These are phyloP conservation scores for Pseudocercospora eumusae DNA, from an alignment of 2,329 filamentous ascomycete species.

Conservation along the genomic window DNA sequence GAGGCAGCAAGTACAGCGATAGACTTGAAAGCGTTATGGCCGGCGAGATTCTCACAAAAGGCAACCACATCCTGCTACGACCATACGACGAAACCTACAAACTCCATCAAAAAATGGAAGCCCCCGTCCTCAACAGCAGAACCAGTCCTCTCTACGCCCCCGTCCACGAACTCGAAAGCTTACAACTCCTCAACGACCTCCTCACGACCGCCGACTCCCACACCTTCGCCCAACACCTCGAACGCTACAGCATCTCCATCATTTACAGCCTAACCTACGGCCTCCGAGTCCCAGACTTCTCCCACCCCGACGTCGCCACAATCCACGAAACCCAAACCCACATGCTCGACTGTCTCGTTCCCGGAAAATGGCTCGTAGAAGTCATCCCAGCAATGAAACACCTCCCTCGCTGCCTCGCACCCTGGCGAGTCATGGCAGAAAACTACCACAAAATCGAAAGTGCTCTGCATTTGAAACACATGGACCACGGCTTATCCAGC, in stretches of 20 bases:
- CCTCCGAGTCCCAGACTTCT: neutral
- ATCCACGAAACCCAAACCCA: neutral
- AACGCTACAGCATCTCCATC: neutral
- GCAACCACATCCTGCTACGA: neutral
- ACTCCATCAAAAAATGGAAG: neutral
- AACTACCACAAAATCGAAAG: neutral
- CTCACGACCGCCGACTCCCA: neutral
- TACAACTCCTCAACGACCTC: neutral
- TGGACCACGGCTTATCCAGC: neutral
- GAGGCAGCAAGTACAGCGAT: neutral
- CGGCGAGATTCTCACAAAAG: neutral
- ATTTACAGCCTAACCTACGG: neutral
- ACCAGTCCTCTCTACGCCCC: neutral
- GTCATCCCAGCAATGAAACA: neutral
- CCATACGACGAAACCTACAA: neutral
- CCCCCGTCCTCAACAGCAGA: neutral
- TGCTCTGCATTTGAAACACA: neutral
- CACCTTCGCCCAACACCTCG: neutral
- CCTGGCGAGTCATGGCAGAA: neutral
- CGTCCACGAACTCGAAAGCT: neutral
- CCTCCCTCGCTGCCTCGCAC: neutral
- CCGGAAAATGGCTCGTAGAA: neutral
- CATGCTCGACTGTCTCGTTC: neutral
- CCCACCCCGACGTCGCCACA: neutral
- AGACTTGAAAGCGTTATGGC: neutral